A percentile compares a stretch with the other conserved stretches of the same genome.
Conservation (phyloP, 495 filamentous ascomycete species). For the Neurospora hispaniola region DNA sequence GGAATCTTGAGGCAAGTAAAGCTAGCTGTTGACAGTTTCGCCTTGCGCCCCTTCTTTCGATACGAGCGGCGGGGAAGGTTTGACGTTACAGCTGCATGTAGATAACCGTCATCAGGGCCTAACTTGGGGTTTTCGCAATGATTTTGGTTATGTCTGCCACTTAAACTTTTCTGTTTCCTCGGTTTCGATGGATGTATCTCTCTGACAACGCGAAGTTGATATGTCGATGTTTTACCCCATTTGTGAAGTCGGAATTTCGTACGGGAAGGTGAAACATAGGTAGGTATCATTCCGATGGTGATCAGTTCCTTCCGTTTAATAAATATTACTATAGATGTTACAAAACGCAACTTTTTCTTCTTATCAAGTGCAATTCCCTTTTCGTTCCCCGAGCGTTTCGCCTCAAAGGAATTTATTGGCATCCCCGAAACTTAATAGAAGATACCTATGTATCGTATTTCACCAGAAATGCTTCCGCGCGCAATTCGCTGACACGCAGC, state of each 20-base stretch:
- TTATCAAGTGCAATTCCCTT: not conserved
- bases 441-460: too few relatives aligned
- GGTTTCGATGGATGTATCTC: not conserved
- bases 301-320: not conserved
- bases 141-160: not conserved
- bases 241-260: not conserved
- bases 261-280: not conserved
- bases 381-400: not conserved
- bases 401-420: not conserved
- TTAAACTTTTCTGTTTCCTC: not conserved
- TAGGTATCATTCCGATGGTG: not conserved
- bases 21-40: not conserved
- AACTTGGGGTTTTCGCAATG: not conserved
- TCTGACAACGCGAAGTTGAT: not conserved
- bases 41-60: not conserved
- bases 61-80: not conserved
- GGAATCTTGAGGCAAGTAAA: not conserved
- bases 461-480: too few relatives aligned
- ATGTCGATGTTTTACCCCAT: not conserved
- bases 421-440: too few relatives aligned
- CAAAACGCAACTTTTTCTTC: not conserved
- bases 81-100: not conserved
- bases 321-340: not conserved
- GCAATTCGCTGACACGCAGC: too few relatives aligned
- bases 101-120: not conserved